Percentiles rank a stretch among this genome's conserved stretches.
These are phyloP conservation scores for Ballota nigra DNA, from an alignment of 257 asterid species.

Conservation along the genomic window DNA sequence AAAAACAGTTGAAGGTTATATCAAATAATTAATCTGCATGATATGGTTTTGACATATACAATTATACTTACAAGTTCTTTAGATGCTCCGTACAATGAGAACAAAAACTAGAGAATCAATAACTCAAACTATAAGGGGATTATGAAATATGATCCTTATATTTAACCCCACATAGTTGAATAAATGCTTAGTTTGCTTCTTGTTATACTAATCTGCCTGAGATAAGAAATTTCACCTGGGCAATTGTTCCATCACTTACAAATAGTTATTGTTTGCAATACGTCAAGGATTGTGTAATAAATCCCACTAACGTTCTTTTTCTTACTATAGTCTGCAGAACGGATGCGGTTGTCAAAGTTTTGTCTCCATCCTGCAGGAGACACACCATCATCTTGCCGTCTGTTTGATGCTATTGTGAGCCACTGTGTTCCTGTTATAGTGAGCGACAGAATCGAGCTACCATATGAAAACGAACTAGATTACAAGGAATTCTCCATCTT, in stretches of 20 bases:
- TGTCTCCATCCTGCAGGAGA: slow-evolving; percentile 89
- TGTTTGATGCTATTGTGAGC: slow-evolving; percentile 83
- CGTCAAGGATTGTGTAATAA: neutral
- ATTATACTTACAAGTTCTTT: too few species aligned
- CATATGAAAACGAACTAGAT: slow-evolving; percentile 76
- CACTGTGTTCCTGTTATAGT: slow-evolving; percentile 88
- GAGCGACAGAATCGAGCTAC: slow-evolving; percentile 81
- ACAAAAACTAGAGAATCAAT: too few species aligned
- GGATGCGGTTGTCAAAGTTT: slow-evolving; percentile 79
- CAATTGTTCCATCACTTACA: too few species aligned
- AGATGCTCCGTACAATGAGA: neutral
- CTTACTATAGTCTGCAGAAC: slow-evolving; percentile 53
- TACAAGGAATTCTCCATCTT: slow-evolving; percentile 76
- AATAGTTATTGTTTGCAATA: neutral
- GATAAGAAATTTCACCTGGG: too few species aligned
- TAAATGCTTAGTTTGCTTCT: neutral
- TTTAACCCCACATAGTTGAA: neutral
- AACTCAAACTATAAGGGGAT: neutral
- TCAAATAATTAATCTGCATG: too few species aligned
- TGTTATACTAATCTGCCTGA: neutral
- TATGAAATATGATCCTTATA: neutral
- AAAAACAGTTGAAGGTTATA: neutral
- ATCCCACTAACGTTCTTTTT: slow-evolving; percentile 1
- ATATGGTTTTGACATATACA: too few species aligned
- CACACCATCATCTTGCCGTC: slow-evolving; percentile 93